Base-by-base conservation (phyloP, 768 basidiomycete species). In the Omphalotus guepiniiformis region DNA sequence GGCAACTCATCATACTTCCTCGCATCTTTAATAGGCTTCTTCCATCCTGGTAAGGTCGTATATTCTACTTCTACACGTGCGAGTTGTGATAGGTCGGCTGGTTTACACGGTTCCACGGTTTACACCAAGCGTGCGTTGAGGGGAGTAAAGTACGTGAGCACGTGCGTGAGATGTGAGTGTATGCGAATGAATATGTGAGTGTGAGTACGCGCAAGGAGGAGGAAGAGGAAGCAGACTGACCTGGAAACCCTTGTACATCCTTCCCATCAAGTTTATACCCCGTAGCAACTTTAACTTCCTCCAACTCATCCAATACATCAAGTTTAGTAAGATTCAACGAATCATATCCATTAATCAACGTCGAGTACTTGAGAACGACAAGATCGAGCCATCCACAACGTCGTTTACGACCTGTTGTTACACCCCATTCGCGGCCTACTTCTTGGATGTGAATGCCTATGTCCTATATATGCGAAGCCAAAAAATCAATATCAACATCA, bases 321-420 rank as follows among this genome's bases (percentile, higher is more conserved):
- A 99, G 81, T 64, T 99, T 99, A 40, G 96, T 99, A 55, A 99
- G 76, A 68, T 99, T 99, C 52, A 98, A 72, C 38, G 68, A 63
- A 59, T 95, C 92, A 65, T 98, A 99, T 28, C 96, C 96, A 65
- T 99, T 99, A 76, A 99, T 91, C 52, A 90, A 68, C 61, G 74
- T 82, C 6, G 95, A 98, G 66, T 97, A 85, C 63, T 83, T 85
- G 74, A 99, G 78, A 34, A 97, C 92, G 47, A 97, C 91, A 12
- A 98, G 75, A 66, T 99, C 96, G 37, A 99, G 82, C 96, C 96
- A 99, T 11, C 96, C 96, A 65, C 93, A 92, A 45, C 96, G 86
- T 49, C 96, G 78, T 29, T 88, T 74, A 23, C 96, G 83, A 6
- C 96, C 96, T 1, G 96, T 99, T 1, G 93, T 96, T 21, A 80